Evolutionary conservation across 1,139 yeast genomes (phyloP).

Genomic region (Candida glucosophila): DNA sequence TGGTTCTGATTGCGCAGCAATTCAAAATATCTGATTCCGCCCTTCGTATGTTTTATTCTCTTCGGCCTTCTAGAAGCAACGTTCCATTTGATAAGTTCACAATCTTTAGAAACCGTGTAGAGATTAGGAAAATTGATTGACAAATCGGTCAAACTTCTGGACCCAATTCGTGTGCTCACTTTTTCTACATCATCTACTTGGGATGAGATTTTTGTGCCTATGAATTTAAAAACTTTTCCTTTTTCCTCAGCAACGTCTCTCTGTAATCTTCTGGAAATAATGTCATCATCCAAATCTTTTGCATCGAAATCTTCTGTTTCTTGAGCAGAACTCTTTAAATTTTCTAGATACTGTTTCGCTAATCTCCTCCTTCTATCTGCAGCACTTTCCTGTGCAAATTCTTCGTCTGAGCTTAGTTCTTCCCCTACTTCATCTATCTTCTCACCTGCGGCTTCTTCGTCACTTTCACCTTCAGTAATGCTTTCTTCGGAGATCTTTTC

Average conservation of each 20-base stretch:
- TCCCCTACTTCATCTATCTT: slow-evolving; percentile 23
- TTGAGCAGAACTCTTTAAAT: slow-evolving; percentile 49
- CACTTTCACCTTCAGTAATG: slow-evolving; percentile 20
- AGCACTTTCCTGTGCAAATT: slow-evolving; percentile 66
- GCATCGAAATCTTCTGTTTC: slow-evolving; percentile 70
- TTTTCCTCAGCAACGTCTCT: slow-evolving; percentile 85
- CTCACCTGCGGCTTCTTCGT: slow-evolving; percentile 12
- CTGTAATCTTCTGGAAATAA: slow-evolving; percentile 69
- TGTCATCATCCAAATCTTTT: slow-evolving; percentile 83
- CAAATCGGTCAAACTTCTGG: slow-evolving; percentile 47
- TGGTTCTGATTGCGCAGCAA: slow-evolving; percentile 31
- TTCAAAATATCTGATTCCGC: slow-evolving; percentile 41
- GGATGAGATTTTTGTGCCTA: slow-evolving; percentile 39
- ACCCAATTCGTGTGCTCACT: slow-evolving; percentile 48
- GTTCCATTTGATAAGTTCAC: slow-evolving; percentile 72
- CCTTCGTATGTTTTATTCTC: slow-evolving; percentile 55
- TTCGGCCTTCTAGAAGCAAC: slow-evolving; percentile 42
- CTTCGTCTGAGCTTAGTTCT: slow-evolving; percentile 55
- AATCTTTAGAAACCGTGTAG: slow-evolving; percentile 79
- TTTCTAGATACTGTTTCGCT: slow-evolving; percentile 87
- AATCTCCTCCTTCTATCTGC: slow-evolving; percentile 91
- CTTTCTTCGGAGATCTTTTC: slow-evolving; percentile 34
- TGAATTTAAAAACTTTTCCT: slow-evolving; percentile 69
- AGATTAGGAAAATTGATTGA: slow-evolving; percentile 50
- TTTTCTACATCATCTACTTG: slow-evolving; percentile 33